Conservation (phyloP, 805 yeast genomes). For the Candida nemodendra region DNA sequence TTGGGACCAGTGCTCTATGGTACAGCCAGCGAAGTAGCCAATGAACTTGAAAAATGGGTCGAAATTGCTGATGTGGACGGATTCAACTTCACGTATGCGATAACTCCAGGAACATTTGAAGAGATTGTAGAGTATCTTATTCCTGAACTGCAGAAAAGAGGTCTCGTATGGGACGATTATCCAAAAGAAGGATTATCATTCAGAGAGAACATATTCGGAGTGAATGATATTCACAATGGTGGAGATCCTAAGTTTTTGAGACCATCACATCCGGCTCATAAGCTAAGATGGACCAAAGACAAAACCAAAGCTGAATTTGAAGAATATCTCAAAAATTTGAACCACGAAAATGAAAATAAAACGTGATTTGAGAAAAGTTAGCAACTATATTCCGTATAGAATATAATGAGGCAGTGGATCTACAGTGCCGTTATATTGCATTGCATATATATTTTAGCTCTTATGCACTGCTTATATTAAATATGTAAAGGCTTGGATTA, state of each 20-base stretch:
- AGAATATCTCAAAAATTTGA: neutral
- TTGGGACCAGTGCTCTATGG: constrained; percentile 37
- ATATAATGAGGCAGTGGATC: too few species aligned
- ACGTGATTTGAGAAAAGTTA: too few species aligned
- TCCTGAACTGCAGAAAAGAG: constrained; percentile 29
- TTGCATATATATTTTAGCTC: too few species aligned
- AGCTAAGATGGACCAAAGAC: constrained; percentile 11
- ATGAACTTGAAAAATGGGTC: constrained; percentile 39
- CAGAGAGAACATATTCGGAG: constrained; percentile 31
- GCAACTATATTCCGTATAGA: too few species aligned
- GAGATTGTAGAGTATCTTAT: constrained; percentile 36
- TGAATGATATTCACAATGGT: constrained; percentile 11
- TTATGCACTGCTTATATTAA: too few species aligned
- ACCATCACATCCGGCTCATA: constrained; percentile 14
- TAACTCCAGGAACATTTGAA: constrained; percentile 36
- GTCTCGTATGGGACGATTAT: constrained; percentile 32
- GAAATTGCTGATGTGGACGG: constrained; percentile 42
- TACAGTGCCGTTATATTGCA: too few species aligned
- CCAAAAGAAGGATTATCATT: constrained; percentile 28
- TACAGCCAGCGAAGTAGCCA: constrained; percentile 38
- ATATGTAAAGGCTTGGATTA: too few species aligned
- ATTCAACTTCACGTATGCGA: constrained; percentile 39
- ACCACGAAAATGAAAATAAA: too few species aligned
- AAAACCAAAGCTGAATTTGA: constrained; percentile 6
- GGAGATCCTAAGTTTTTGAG: constrained; percentile 8